Evolutionary conservation across 2,329 filamentous ascomycete genomes (phyloP), one percentile per base, ranked within the genome.

Genomic region (Colletotrichum tofieldiae): DNA sequence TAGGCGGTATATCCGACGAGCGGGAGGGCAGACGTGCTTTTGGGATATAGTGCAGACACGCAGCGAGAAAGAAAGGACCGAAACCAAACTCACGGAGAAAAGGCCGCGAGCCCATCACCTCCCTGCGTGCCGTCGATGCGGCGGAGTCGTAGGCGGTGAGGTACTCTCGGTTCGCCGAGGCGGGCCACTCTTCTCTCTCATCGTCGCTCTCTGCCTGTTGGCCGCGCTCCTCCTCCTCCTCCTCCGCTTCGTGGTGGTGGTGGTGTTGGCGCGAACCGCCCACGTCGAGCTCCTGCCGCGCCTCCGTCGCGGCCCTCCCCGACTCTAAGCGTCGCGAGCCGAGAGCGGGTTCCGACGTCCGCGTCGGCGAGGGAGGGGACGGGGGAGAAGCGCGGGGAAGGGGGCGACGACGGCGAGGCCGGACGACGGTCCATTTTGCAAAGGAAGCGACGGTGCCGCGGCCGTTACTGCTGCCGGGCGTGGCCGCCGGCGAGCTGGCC

Each of bases 21-120:
- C n/a, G 16, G n/a, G 14, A 35, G 14, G 14, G 20, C 18, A 14
- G 29, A 20, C 26, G n/a, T n/a, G n/a, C 29, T 23, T 37, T 12
- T 4, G 4, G 14, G 16, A 2, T 0, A 18, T 16, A 26, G 14
- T 29, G n/a, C 9, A 58, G 11, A 18, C 16, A 32, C 35, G 37
- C 49, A 18, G 7, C 8, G 5, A 41, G n/a, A 16, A 37, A 58
- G 37, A 45, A 58, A 51, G 29, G 35, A 62, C 74, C 67, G 55
- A 45, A 51, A 43, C 29, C 43, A 49, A 49, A 83, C 84, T 79
- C 75, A 84, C 82, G 79, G 73, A 81, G 83, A 74, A 83, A 82
- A 18, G 75, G 71, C 54, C 67, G 73, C 29, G 76, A 73, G 3
- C 80, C 79, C 60, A 83, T 76, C 18, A 76, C 76, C 66, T 77